Conservation (phyloP, 768 basidiomycete genomes). For the Termitomyces sp. region DNA sequence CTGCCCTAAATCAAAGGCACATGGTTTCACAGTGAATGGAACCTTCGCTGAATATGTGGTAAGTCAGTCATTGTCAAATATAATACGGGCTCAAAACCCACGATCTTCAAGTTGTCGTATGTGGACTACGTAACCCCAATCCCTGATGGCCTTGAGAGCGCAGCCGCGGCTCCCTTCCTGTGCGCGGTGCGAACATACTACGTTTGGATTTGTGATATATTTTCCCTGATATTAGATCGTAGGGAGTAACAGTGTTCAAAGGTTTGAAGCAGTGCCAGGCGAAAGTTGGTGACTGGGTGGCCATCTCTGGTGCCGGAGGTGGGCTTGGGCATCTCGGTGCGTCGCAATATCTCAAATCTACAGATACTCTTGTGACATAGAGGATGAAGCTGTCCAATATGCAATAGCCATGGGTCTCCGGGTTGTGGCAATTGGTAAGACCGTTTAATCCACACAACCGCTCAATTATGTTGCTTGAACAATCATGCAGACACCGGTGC, state of each 20-base stretch:
- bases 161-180: conserved; percentile 62
- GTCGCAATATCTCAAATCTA: neutral
- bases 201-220: neutral
- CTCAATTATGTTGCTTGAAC: neutral
- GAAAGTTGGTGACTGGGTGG: conserved; percentile 63
- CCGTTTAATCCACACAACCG: too few species aligned
- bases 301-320: conserved; percentile 71
- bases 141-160: conserved; percentile 56
- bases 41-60: conserved; percentile 65
- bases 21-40: conserved; percentile 65
- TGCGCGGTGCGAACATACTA: conserved; percentile 48
- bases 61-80: conserved; percentile 10
- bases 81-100: neutral
- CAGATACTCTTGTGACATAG: neutral
- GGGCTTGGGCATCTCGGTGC: conserved; percentile 74
- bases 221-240: neutral
- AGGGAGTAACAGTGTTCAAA: conserved; percentile 80
- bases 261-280: conserved; percentile 62
- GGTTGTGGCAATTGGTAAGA: conserved; percentile 44
- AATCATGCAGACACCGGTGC: conserved; percentile 58
- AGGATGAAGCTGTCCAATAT: conserved; percentile 60
- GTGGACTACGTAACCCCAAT: conserved; percentile 70
- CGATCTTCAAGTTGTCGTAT: conserved; percentile 43
- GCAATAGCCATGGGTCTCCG: conserved; percentile 71
- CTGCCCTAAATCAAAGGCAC: conserved; percentile 38